These are phyloP conservation scores for Pythium periplocum DNA, from an alignment of 352 stramenopile genomes.

Conservation along the genomic window DNA sequence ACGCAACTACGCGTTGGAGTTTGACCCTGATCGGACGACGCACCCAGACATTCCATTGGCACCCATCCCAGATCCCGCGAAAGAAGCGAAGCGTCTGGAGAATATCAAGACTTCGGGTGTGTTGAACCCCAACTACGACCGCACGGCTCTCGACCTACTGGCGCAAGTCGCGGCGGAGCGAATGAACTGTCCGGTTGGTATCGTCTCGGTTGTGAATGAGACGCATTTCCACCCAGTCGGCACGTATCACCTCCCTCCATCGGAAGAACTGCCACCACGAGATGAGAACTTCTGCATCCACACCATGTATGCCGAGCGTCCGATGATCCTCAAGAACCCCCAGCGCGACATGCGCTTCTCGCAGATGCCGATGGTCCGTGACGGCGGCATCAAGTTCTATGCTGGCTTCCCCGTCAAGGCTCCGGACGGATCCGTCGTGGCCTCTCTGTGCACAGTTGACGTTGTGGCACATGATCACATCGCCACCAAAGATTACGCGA, in stretches of 20 bases:
- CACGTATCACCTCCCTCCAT: constrained; percentile 33
- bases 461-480: constrained; percentile 44
- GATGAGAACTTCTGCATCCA: constrained; percentile 59
- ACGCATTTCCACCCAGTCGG: constrained; percentile 45
- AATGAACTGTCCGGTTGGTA: constrained; percentile 49
- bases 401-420: constrained; percentile 49
- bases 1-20: constrained; percentile 50
- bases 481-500: constrained; percentile 65
- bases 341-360: constrained; percentile 57
- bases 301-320: constrained; percentile 52
- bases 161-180: constrained; percentile 47
- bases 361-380: constrained; percentile 40
- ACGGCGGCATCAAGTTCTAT: constrained; percentile 56
- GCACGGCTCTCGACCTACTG: constrained; percentile 42
- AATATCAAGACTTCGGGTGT: constrained; percentile 41
- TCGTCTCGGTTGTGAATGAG: constrained; percentile 54
- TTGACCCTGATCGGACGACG: constrained; percentile 25
- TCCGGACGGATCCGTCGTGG: constrained; percentile 40
- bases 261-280: constrained; percentile 23
- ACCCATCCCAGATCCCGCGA: constrained; percentile 27
- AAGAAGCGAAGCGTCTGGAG: constrained; percentile 37
- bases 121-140: constrained; percentile 37
- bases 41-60: constrained; percentile 40
- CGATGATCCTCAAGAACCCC: constrained; percentile 59
- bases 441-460: constrained; percentile 39